phyloP scores from a whole-genome alignment of 805 yeast species.

The Jamesozyma gamospora region DNA sequence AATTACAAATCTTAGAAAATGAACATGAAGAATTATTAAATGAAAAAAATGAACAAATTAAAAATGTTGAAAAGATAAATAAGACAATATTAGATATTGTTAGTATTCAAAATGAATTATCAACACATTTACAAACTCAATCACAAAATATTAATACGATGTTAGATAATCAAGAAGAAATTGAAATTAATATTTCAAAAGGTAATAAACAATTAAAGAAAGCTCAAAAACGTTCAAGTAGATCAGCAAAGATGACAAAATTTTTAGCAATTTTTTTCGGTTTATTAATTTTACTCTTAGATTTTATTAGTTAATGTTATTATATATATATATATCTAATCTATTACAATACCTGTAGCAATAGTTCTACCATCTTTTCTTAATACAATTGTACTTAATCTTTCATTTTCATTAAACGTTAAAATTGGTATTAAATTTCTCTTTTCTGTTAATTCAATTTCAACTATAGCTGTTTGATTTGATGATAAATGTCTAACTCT shows the following conservation, averaged over 20 bases:
- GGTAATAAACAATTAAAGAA: conserved; percentile 64
- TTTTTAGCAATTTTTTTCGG: conserved; percentile 48
- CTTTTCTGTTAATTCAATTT: conserved; percentile 91
- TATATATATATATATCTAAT: conserved; percentile 23
- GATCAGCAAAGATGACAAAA: conserved; percentile 48
- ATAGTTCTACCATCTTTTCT: conserved; percentile 97
- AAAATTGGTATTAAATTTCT: conserved; percentile 88
- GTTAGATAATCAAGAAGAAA: conserved; percentile 56
- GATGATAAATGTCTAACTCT: conserved; percentile 91
- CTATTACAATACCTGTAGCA: conserved; percentile 92
- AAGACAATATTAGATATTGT: conserved; percentile 62
- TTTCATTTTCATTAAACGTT: conserved; percentile 77
- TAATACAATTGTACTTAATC: conserved; percentile 88
- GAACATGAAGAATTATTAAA: conserved; percentile 51
- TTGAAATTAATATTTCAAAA: conserved; percentile 50
- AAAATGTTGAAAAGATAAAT: conserved; percentile 51
- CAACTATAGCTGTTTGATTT: conserved; percentile 92
- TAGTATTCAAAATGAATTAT: conserved; percentile 61
- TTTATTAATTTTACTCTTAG: conserved; percentile 44
- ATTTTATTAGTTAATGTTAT: conserved; percentile 32
- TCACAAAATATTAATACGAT: conserved; percentile 56
- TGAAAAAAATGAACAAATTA: conserved; percentile 48
- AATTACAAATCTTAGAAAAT: conserved; percentile 43
- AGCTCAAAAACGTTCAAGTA: conserved; percentile 59
- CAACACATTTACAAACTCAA: conserved; percentile 63